These are phyloP conservation scores for Tulasnella sp. DNA, from an alignment of 768 basidiomycete species.

Conservation along the genomic window DNA sequence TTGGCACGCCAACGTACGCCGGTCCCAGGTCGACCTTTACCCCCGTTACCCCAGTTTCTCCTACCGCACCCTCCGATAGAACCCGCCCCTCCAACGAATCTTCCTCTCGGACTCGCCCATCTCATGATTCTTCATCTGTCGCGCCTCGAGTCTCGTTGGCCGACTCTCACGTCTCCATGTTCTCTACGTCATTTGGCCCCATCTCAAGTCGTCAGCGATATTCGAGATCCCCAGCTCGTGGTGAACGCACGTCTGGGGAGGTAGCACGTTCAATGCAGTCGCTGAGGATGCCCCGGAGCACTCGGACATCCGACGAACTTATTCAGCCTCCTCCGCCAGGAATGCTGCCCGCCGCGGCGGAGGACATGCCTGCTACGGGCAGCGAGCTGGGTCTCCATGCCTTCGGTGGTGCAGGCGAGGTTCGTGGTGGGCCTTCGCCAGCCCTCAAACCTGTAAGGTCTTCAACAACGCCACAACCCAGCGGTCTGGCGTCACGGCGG, in stretches of 20 bases:
- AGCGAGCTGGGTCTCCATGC: background rate
- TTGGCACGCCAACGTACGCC: too few relatives aligned
- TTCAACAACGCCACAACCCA: background rate
- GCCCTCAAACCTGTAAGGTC: background rate
- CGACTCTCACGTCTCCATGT: constrained; percentile 6
- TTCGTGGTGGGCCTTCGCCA: background rate
- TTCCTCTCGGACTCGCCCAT: background rate
- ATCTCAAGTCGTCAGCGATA: background rate
- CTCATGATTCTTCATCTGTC: constrained; percentile 2
- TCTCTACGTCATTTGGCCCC: background rate
- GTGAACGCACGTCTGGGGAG: background rate
- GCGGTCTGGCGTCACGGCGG: background rate
- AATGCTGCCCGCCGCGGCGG: too few relatives aligned
- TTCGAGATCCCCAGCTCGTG: background rate
- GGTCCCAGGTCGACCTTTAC: background rate
- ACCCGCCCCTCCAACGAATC: constrained; percentile 15
- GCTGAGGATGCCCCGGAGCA: background rate
- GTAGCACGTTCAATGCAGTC: background rate
- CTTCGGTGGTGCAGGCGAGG: background rate
- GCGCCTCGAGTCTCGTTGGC: background rate
- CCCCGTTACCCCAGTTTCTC: constrained; percentile 14
- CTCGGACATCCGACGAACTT: background rate
- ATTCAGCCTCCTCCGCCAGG: background rate
- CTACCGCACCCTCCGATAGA: constrained; percentile 27
- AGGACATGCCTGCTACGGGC: background rate